Base-by-base conservation (phyloP, 345 rosid genomes). In the Acer yangbiense region DNA sequence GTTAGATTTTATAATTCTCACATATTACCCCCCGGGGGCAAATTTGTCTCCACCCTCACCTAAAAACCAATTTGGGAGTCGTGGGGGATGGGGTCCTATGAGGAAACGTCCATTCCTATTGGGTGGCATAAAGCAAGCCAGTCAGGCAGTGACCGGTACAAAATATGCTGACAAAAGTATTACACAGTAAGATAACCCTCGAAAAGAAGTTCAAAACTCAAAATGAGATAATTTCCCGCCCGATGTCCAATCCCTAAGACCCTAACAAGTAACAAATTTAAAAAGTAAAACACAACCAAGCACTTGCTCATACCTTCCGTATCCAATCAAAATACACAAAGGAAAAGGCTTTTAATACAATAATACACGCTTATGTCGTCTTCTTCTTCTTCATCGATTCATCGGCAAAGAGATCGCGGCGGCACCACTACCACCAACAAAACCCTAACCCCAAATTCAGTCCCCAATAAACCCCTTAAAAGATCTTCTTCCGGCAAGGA, bases 401-500 rank as follows among this genome's bases (percentile, higher is more conserved):
- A 90, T 83, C 95, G 92, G 74, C 81, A 77, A 3, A 86, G 82
- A 72, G 99, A 91, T 50, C 85, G 89, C 8, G 78, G 72, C 76
- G 76, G 87, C 80, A 85, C 77, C 72, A 66, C 83, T 85, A 16
- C 68, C 6, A 58, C 71, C 9, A 35, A 35, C 6, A 92, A 86
- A 84, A 61, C 86, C 74, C 77, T 83, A 9, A 87, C 91, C 41
- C 94, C 93, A 9, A 48, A 76, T 67, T 81, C 95, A 25, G 66
- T 70, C 79, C 54, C 89, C 48, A 65, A 52, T 61, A 82, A 78
- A 7, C 83, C 84, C 8, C 79, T 87, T 16, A 83, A 82, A 73
- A 85, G 78, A 46, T 86, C 97, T 21, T 72, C 77, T 57, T 83
- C 91, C 12, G 88, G 88, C 6, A 90, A 88, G 73, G 97, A 92